Conservation (phyloP, 106 monocot species). For the Dendrobium nobile region DNA sequence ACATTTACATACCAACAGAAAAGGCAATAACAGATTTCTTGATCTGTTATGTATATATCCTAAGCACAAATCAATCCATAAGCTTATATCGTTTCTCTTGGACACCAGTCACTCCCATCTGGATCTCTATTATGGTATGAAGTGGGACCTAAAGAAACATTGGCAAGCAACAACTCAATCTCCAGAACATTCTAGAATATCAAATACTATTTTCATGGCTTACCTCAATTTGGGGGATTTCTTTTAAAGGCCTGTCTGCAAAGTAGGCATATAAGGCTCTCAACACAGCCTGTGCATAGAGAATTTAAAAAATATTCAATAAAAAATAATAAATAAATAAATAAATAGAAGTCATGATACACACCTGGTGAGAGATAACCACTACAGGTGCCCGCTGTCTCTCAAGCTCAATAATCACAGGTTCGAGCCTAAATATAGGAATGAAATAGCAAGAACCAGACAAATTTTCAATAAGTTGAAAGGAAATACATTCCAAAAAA, state of each 20-base stretch:
- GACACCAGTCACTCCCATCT: conserved; percentile 93
- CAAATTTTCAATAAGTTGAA: not conserved
- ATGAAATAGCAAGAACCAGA: not conserved
- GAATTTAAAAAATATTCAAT: not conserved
- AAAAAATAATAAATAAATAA: not conserved
- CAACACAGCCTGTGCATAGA: conserved; percentile 4
- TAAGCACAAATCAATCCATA: conserved; percentile 44
- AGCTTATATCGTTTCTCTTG: conserved; percentile 96
- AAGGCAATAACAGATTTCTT: too few species aligned
- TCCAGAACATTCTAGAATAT: not conserved
- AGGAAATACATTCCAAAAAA: not conserved
- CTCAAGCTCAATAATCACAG: conserved; percentile 92
- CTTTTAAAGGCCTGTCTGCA: conserved; percentile 10
- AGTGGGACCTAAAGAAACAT: conserved; percentile 58
- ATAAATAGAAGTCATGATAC: not conserved
- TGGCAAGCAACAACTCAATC: not conserved
- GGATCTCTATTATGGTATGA: conserved; percentile 93
- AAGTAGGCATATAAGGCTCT: conserved; percentile 11
- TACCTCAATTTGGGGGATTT: conserved; percentile 11
- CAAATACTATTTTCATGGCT: not conserved
- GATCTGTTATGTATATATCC: too few species aligned
- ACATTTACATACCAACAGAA: too few species aligned
- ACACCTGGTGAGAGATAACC: conserved; percentile 84
- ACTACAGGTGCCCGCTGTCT: conserved; percentile 85
- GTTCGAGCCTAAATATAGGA: conserved; percentile 58